Percentiles rank a stretch among this genome's conserved stretches.
These are phyloP conservation scores for Ophiostoma perfectum DNA, from an alignment of 2,329 filamentous ascomycete genomes.

Conservation along the genomic window DNA sequence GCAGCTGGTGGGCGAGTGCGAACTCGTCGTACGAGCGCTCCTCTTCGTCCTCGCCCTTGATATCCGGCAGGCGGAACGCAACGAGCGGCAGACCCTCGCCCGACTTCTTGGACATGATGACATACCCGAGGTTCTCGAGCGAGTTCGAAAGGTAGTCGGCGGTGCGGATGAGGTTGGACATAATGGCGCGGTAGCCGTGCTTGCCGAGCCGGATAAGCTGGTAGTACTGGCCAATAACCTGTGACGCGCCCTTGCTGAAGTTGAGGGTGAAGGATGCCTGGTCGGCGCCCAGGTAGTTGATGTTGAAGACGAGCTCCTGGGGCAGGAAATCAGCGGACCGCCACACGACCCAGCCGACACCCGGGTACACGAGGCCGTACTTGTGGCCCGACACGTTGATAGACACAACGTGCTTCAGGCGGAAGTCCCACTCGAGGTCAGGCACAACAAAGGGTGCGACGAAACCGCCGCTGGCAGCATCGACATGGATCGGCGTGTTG, in stretches of 20 bases:
- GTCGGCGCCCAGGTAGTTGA: slow-evolving; percentile 95
- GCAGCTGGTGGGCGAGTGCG: slow-evolving; percentile 74
- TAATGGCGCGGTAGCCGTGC: slow-evolving; percentile 85
- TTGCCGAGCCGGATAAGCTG: slow-evolving; percentile 93
- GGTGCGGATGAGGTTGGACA: slow-evolving; percentile 86
- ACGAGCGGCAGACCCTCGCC: slow-evolving; percentile 83
- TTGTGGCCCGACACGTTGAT: slow-evolving; percentile 97
- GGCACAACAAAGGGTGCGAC: slow-evolving; percentile 88
- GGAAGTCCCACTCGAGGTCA: slow-evolving; percentile 84
- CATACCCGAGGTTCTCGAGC: slow-evolving; percentile 70
- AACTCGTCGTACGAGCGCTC: slow-evolving; percentile 68
- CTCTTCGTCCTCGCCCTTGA: neutral
- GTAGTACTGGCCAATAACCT: slow-evolving; percentile 96
- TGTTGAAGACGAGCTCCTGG: slow-evolving; percentile 94
- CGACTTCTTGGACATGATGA: slow-evolving; percentile 76
- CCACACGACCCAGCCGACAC: slow-evolving; percentile 93
- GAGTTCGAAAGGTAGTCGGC: slow-evolving; percentile 77
- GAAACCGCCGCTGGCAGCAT: slow-evolving; percentile 87
- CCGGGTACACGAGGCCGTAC: slow-evolving; percentile 69
- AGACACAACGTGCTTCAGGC: slow-evolving; percentile 78
- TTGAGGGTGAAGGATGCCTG: slow-evolving; percentile 95
- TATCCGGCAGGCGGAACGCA: slow-evolving; percentile 66
- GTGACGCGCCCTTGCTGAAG: slow-evolving; percentile 91
- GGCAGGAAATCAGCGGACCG: slow-evolving; percentile 76
- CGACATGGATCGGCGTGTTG: slow-evolving; percentile 85